Base-by-base conservation (phyloP, 148 eudicot genomes). In the Gaultheria prostrata region DNA sequence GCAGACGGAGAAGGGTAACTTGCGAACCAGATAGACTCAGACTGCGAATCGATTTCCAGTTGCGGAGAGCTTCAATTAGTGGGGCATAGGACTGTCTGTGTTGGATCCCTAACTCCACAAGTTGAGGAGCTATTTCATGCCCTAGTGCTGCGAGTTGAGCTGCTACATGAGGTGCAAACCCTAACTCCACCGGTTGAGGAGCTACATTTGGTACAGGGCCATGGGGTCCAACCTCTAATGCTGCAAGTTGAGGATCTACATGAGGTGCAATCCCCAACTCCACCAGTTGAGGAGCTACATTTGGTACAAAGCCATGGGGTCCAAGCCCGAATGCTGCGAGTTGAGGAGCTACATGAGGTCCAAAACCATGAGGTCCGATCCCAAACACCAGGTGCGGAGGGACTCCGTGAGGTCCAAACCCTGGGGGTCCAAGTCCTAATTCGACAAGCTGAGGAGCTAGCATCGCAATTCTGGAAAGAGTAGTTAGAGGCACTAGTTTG, bases 361-460 rank as follows among this genome's bases (percentile, higher is more conserved):
- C 32, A 65, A 11, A 4, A 13, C 33, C 33, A 28, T 28, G 35
- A 67, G 35, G 72, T 13, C 10, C 33, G 1, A 65, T 24, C 35
- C 39, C 72, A 28, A 67, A 67, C 2, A 3, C 70, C 72, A 12
- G 1, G 1, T 13, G 71, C 17, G 0, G 39, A 12, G 7, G 35
- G 8, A 1, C 18, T 30, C 6, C 72, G 14, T 28, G 35, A 67
- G 33, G 71, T 65, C 6, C 71, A 26, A 26, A 11, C 15, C 17
- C 48, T 32, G 10, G 26, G 50, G 77, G 24, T 43, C 77, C 77
- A 39, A 43, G 39, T 18, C 77, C 77, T n/a, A 73, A 21, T 33
- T 73, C 77, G 5, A 73, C 77, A 17, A 73, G 77, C 35, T 73
- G 77, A 43, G 77, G 77, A 33, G 77, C 77, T 18, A 33, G 49